phyloP scores from a whole-genome alignment of 257 asterid species.

The Fraxinus cuspidata region DNA sequence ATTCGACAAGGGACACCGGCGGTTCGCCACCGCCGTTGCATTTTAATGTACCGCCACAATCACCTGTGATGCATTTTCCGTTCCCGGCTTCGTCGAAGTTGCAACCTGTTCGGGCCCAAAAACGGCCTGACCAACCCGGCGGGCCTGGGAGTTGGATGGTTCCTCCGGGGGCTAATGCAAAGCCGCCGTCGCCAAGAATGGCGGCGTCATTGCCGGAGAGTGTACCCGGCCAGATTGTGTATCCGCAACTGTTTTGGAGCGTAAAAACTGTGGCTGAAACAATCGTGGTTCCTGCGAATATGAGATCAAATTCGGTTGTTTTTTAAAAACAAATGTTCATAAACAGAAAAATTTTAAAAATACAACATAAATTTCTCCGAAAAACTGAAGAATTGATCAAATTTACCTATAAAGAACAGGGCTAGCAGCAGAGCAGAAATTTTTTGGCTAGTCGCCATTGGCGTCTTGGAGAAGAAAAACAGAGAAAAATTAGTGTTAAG shows the following conservation, averaged over 20 bases:
- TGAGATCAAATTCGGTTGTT: too few relatives aligned
- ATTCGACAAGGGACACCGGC: conserved; percentile 74
- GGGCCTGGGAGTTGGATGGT: conserved; percentile 63
- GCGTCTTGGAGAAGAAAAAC: not conserved
- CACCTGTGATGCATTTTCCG: conserved; percentile 75
- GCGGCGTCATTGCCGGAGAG: conserved; percentile 74
- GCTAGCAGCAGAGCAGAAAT: conserved; percentile 20
- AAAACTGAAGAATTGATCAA: not conserved
- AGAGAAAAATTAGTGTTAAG: not conserved
- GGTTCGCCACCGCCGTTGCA: conserved; percentile 76
- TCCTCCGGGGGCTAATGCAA: conserved; percentile 64
- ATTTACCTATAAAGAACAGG: conserved; percentile 36
- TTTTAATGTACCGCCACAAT: conserved; percentile 56
- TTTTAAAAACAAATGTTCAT: not conserved
- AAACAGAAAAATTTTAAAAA: not conserved
- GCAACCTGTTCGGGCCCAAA: conserved; percentile 92
- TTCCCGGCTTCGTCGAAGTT: conserved; percentile 53
- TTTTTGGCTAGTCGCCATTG: conserved; percentile 28
- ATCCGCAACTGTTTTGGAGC: conserved; percentile 65
- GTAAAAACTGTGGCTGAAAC: conserved; percentile 61
- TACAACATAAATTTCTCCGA: not conserved
- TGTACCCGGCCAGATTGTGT: conserved; percentile 92
- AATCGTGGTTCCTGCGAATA: conserved; percentile 36
- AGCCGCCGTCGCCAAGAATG: conserved; percentile 69
- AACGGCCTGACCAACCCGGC: conserved; percentile 89